Evolutionary conservation across 2,329 filamentous ascomycete species (phyloP), one percentile per base, ranked within the genome.

Genomic region (Sporothrix humicola): DNA sequence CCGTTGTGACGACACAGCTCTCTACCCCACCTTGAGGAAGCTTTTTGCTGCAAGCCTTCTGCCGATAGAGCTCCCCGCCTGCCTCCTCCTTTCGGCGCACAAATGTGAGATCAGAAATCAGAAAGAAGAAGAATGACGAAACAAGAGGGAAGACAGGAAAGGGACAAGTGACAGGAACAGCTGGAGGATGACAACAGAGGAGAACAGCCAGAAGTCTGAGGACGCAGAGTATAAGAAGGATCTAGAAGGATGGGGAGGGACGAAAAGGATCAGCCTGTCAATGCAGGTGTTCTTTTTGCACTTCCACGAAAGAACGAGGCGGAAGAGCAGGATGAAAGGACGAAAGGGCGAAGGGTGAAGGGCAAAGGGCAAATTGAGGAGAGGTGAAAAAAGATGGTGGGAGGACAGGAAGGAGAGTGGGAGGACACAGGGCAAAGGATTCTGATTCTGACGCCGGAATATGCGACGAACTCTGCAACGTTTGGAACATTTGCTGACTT

Each of bases 81-180:
- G 13, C 15, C 46, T 8, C 65, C 31, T 37, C 6, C 66, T 42
- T 31, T 54, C 48, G 66, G 66, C 48, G 3, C 48, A 23, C 66
- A 54, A 69, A 69, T 37, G 66, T 69, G 66, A 69, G 66, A 69
- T 54, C 17, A 48, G 4, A 48, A 66, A 7, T 37, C 31, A 37
- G 2, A 65, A 42, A 42, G 2, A 15, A 23, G 23, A 37, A 12
- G 48, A 52, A 52, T 1, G 48, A 17, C 3, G n/a, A 23, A 23
- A 26, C 31, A 31, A 31, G 23, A 17, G 54, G 50, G n/a, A 20
- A 56, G 52, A 23, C 6, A n/a, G 15, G 15, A 23, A 56, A 26
- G 12, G 23, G 23, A 58, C 10, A 66, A 26, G 20, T 66, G 61
- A 48, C 61, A 26, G 42, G 17, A 26, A 3, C 8, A 66, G 23